phyloP scores from a whole-genome alignment of 2,329 filamentous ascomycete species.

The Hysterium pulicare region DNA sequence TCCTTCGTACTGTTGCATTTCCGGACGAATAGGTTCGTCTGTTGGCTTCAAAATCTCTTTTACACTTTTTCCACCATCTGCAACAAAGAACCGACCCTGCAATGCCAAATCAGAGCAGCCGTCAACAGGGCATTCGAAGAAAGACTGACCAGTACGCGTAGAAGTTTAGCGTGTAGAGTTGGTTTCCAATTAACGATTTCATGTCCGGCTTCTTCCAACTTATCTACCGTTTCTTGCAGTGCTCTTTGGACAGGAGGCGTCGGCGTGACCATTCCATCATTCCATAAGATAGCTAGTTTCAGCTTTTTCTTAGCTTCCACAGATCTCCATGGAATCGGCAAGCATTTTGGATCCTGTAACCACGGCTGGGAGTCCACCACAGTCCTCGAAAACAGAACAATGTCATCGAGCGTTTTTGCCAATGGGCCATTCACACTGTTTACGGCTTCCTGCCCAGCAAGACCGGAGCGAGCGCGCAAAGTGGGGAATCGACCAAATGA shows the following conservation, averaged over 20 bases:
- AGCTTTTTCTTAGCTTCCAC: conserved; percentile 47
- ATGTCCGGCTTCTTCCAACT: conserved; percentile 50
- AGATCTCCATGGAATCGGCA: conserved; percentile 53
- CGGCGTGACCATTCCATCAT: conserved; percentile 50
- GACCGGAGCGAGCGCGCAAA: conserved; percentile 51
- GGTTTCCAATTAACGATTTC: conserved; percentile 57
- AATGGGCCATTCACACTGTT: conserved; percentile 63
- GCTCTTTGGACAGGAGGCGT: conserved; percentile 55
- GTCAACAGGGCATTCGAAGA: neutral
- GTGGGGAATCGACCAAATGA: conserved; percentile 61
- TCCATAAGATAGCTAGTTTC: conserved; percentile 56
- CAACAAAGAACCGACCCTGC: conserved; percentile 44
- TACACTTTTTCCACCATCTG: conserved; percentile 51
- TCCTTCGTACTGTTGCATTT: conserved; percentile 46
- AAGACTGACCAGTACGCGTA: conserved; percentile 47
- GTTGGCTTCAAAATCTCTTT: conserved; percentile 39
- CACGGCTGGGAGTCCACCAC: conserved; percentile 49
- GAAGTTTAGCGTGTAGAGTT: conserved; percentile 50
- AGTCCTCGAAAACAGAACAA: conserved; percentile 41
- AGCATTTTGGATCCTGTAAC: conserved; percentile 50
- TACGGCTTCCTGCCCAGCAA: conserved; percentile 64
- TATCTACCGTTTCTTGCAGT: conserved; percentile 52
- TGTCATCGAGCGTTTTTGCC: conserved; percentile 53
- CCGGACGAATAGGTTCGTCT: conserved; percentile 46
- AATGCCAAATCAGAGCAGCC: conserved; percentile 4